Percentiles rank a stretch among this genome's conserved stretches.
Evolutionary conservation across 2,329 filamentous ascomycete species (phyloP).

Genomic region (Cladosporium cucumerinum): DNA sequence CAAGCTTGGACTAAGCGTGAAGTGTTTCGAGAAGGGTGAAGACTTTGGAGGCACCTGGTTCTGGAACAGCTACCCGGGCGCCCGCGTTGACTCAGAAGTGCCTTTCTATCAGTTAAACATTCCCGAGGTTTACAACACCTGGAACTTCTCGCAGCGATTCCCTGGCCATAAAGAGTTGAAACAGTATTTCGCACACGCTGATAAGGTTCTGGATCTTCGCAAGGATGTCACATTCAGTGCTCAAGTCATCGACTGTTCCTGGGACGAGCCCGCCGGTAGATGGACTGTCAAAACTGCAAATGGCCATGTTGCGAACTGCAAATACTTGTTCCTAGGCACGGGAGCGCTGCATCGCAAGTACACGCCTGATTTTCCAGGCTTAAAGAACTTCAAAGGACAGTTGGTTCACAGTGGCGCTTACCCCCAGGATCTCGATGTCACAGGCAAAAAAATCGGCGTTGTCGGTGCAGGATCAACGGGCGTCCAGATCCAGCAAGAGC

Average conservation of each 20-base stretch:
- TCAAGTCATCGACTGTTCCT: constrained; percentile 52
- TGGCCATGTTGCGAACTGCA: constrained; percentile 30
- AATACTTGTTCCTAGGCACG: constrained; percentile 39
- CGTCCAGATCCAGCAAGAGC: constrained; percentile 39
- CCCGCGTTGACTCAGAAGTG: constrained; percentile 46
- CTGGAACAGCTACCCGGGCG: constrained; percentile 41
- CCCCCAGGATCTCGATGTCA: constrained; percentile 35
- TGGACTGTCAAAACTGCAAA: constrained; percentile 53
- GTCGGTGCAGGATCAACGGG: constrained; percentile 44
- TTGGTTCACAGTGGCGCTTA: constrained; percentile 41
- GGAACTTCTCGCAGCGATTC: constrained; percentile 48
- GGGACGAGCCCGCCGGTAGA: constrained; percentile 45
- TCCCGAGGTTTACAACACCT: constrained; percentile 49
- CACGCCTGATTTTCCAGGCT: constrained; percentile 36
- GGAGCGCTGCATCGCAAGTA: constrained; percentile 40
- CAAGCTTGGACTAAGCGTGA: constrained; percentile 31
- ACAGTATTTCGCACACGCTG: constrained; percentile 59
- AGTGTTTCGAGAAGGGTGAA: constrained; percentile 36
- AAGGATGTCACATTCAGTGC: constrained; percentile 58
- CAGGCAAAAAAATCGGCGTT: constrained; percentile 40
- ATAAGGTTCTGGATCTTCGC: constrained; percentile 53
- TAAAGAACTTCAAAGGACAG: constrained; percentile 39
- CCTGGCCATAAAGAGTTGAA: constrained; percentile 44
- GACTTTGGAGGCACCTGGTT: constrained; percentile 40
- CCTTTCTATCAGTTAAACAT: constrained; percentile 50